These are phyloP conservation scores for Penicillium vulpinum DNA, from an alignment of 2,329 filamentous ascomycete genomes.

Conservation along the genomic window DNA sequence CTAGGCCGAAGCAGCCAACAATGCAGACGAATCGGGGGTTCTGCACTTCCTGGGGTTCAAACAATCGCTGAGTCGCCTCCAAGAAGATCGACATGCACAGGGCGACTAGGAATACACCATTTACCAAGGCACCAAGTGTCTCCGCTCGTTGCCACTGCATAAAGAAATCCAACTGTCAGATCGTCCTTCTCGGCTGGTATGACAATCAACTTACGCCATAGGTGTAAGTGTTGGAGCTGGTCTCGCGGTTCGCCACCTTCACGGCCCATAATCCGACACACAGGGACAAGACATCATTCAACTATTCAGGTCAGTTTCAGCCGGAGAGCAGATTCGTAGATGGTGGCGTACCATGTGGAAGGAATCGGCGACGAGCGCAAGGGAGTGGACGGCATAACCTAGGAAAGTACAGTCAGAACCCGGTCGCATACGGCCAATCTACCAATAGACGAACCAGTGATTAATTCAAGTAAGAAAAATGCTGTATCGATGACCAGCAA, in stretches of 20 bases:
- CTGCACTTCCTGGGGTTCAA: constrained; percentile 83
- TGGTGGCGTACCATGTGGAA: constrained; percentile 82
- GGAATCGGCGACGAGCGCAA: constrained; percentile 92
- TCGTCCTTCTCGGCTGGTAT: not conserved
- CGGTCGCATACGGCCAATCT: not conserved
- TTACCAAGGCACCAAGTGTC: constrained; percentile 93
- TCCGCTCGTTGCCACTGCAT: constrained; percentile 90
- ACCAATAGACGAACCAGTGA: constrained; percentile 57
- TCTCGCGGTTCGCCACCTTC: constrained; percentile 77
- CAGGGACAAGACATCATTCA: constrained; percentile 96
- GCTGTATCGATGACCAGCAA: constrained; percentile 85
- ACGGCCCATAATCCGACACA: constrained; percentile 95
- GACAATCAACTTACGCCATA: constrained; percentile 70
- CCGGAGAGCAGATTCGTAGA: not conserved
- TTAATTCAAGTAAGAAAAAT: constrained; percentile 89
- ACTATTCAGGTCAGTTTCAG: constrained; percentile 47
- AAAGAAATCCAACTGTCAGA: constrained; percentile 10
- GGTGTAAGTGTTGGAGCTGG: constrained; percentile 82
- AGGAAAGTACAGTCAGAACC: constrained; percentile 17
- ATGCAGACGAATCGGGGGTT: constrained; percentile 86
- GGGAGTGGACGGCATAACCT: constrained; percentile 82
- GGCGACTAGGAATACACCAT: constrained; percentile 95
- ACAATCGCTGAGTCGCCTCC: constrained; percentile 86
- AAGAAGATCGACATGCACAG: constrained; percentile 95
- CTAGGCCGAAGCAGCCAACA: constrained; percentile 81